Evolutionary conservation across 352 stramenopile genomes (phyloP).

Genomic region (Phytopythium ostracodes): DNA sequence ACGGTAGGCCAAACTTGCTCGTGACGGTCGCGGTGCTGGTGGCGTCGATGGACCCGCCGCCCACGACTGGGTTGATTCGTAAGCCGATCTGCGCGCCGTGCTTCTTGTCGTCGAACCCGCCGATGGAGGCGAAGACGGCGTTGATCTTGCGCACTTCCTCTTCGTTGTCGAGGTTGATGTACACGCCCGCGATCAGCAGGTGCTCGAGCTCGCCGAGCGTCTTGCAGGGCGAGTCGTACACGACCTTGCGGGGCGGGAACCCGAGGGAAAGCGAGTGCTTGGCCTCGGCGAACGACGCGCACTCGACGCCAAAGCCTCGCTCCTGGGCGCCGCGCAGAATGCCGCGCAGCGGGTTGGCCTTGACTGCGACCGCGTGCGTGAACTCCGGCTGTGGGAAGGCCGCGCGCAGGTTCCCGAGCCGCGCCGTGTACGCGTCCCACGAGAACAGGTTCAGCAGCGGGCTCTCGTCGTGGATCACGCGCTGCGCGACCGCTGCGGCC

Average conservation of each 20-base stretch:
- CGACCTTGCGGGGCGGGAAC: constrained; percentile 65
- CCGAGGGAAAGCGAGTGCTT: constrained; percentile 76
- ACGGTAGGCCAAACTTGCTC: constrained; percentile 90
- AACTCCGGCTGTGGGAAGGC: constrained; percentile 64
- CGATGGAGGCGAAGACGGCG: constrained; percentile 41
- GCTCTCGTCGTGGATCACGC: constrained; percentile 49
- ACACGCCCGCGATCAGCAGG: constrained; percentile 73
- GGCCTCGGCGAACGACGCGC: constrained; percentile 75
- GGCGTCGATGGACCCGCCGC: constrained; percentile 78
- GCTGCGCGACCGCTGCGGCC: constrained; percentile 37
- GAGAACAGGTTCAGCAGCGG: constrained; percentile 62
- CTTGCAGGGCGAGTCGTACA: constrained; percentile 93
- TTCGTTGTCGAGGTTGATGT: constrained; percentile 92
- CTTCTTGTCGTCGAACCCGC: constrained; percentile 15
- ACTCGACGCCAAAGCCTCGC: constrained; percentile 70
- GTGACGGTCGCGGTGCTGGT: constrained; percentile 84
- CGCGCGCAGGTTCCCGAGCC: constrained; percentile 45
- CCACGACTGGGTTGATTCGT: constrained; percentile 91
- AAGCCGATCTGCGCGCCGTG: constrained; percentile 75
- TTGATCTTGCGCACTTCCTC: constrained; percentile 84
- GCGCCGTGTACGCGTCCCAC: constrained; percentile 54
- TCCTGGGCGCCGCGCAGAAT: constrained; percentile 48
- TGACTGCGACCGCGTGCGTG: constrained; percentile 75
- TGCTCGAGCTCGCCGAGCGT: constrained; percentile 78
- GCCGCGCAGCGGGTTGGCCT: constrained; percentile 72